Conservation (phyloP, 176 grass and related monocot species). For the Sorghum bicolor region Sorghum_bicolor_NCBIv3 NC_012871.2:6008501-6009000, state of each 20-base stretch:
- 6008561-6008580: conserved; percentile 45
- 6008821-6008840: conserved; percentile 27
- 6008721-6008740: conserved; percentile 22
- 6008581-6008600: conserved; percentile 55
- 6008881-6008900: conserved; percentile 26
- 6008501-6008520: conserved; percentile 1
- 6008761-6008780: conserved; percentile 43
- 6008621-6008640: conserved; percentile 58
- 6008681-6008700: conserved; percentile 30
- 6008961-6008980: background rate
- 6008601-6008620: conserved; percentile 63
- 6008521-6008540: conserved; percentile 25
- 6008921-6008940: conserved; percentile 7
- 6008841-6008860: conserved; percentile 4
- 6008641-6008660: conserved; percentile 63
- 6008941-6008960: background rate
- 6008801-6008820: background rate
- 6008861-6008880: conserved; percentile 20
- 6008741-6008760: conserved; percentile 28
- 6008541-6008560: conserved; percentile 36
- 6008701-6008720: conserved; percentile 18
- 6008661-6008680: conserved; percentile 55
- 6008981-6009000: conserved; percentile 53
- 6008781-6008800: conserved; percentile 5
- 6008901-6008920: background rate